Evolutionary conservation across 306 rosid genomes (phyloP), one percentile per base, ranked within the genome.

Genomic region (Cajanus cajan): DNA sequence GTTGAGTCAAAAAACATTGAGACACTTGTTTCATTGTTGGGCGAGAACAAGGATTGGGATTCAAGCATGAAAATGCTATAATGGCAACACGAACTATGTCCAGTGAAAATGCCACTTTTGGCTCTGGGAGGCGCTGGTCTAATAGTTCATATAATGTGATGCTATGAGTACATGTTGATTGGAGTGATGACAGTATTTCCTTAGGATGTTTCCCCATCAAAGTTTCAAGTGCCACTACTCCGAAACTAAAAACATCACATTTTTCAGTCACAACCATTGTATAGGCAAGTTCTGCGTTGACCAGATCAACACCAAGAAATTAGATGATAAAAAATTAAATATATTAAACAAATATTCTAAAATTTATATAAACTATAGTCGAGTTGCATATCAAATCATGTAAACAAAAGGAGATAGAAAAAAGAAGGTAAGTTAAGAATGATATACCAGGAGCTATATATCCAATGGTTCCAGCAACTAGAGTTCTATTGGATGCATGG

Each of bases 171-270:
- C 28, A 25, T 14, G 21, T n/a, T 28, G 57, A 68, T 28, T 55
- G 76, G 24, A 78, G 59, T 12, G 58, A 39, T 10, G 68, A 67
- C 7, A 77, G 1, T 12, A 77, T 19, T 28, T 81, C 77, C 10
- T 11, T 3, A 6, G 81, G 85, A 22, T 81, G 85, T 0, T 10
- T 55, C 21, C 85, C 85, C 37, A 81, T 11, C 16, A 62, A 36
- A 10, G 24, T 69, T 70, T 82, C 85, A 1, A 82, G 57, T 6
- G 65, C 51, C 31, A 76, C 77, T 1, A 82, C 68, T 68, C 82
- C 85, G 7, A 82, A 82, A 0, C 82, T 82, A 15, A 76, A 82
- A 0, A 82, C 82, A 39, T 82, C 85, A 15, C 82, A 62, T 16
- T 70, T 76, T 77, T 76, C 67, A 37, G 21, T 76, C 64, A 48